phyloP scores from a whole-genome alignment of 2,329 filamentous ascomycete genomes.

The Hypoxylon sp. region DNA sequence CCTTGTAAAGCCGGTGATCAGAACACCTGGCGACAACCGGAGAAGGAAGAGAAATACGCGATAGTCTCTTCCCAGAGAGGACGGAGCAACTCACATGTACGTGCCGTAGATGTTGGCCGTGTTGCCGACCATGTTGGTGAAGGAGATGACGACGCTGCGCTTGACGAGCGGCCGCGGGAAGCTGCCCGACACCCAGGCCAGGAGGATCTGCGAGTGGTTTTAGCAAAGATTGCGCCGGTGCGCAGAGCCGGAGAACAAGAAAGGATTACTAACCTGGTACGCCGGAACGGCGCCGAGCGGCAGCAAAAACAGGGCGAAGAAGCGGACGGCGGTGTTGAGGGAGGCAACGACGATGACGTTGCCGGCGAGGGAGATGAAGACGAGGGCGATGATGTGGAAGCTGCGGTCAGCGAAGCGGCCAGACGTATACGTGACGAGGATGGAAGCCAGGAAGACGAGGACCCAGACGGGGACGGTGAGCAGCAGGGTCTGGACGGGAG shows the following conservation, averaged over 20 bases:
- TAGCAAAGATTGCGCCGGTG: neutral
- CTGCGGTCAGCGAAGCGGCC: constrained; percentile 63
- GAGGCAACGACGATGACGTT: constrained; percentile 64
- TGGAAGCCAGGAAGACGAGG: constrained; percentile 59
- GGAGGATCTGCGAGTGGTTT: constrained; percentile 57
- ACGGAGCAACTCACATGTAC: constrained; percentile 51
- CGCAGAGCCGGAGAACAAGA: neutral
- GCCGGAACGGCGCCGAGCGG: constrained; percentile 61
- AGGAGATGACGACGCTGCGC: constrained; percentile 69
- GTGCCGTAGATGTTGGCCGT: constrained; percentile 56
- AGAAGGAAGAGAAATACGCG: no score
- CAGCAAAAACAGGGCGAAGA: constrained; percentile 71
- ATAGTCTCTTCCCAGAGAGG: neutral
- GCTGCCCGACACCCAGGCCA: constrained; percentile 73
- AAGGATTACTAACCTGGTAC: constrained; percentile 45
- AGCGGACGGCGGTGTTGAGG: constrained; percentile 58
- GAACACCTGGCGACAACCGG: no score
- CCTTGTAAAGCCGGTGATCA: constrained; percentile 18
- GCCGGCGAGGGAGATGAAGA: constrained; percentile 60
- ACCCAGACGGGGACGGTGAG: constrained; percentile 67
- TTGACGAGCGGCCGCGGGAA: constrained; percentile 74
- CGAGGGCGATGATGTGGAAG: constrained; percentile 62
- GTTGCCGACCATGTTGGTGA: constrained; percentile 74
- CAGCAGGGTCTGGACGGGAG: constrained; percentile 60
- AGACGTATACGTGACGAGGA: constrained; percentile 63